Evolutionary conservation across 169 alveolate species (phyloP), one percentile per base, ranked within the genome.

Genomic region (Plasmodium reichenowi): DNA sequence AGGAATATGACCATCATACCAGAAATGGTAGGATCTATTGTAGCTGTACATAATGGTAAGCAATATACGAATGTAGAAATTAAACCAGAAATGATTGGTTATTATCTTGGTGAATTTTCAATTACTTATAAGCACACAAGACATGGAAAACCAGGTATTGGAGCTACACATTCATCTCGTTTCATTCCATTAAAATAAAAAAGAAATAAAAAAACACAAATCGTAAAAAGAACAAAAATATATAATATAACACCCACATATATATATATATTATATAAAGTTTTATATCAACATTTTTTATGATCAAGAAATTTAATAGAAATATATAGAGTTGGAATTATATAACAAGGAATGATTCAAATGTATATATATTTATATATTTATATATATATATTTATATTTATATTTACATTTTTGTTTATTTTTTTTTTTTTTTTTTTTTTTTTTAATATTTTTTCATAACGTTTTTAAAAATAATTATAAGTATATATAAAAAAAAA

Each of bases 141-240:
- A 88, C 99, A 98, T 96, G 99, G 99, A 59, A 98, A 97, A 86
- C 99, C 99, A 47, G 99, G 99, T 54, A 98, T 97, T 45, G 99
- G 99, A 24, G 98, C 99, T 43, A 97, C 99, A 68, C 98, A 97
- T 94, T 96, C 98, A 26, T 97, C 99, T 88, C 96, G 98, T 86
- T 97, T 97, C 94, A 97, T 97, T 54, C 98, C 99, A 43, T 96
- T 97, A 71, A 97, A 97, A 95, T 97, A 92, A 95, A 70, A 12
- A 58, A 38, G 9, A 4, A 38, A 38, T 38, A 5, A 38, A 38
- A 38, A 26, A 38, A 38, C 6, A 24, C 29, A 24, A 24, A 24
- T 24, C 1, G 29, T 0, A 38, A 38, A 38, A 38, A 38, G 4
- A 6, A 38, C 67, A 66, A 7, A 59, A 32, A 86, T 26, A 17